A percentile compares a stretch with the other conserved stretches of the same genome.
Conservation (phyloP, 2,329 filamentous ascomycete species). For the Colletotrichum eleusines region DNA sequence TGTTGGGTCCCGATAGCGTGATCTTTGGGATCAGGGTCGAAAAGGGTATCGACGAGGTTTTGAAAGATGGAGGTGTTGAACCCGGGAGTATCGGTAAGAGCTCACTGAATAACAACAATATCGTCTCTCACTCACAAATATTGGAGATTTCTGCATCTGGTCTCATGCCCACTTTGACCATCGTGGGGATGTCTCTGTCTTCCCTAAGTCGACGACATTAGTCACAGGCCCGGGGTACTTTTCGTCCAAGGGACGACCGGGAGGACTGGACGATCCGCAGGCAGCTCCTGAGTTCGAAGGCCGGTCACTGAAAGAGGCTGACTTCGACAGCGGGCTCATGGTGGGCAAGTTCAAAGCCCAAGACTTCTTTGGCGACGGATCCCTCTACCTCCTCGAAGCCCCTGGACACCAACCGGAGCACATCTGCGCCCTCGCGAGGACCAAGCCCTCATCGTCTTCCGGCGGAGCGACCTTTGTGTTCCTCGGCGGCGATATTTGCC, state of each 20-base stretch:
- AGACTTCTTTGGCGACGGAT: constrained; percentile 58
- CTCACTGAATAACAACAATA: neutral
- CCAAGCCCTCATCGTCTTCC: constrained; percentile 37
- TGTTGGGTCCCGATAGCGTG: constrained; percentile 25
- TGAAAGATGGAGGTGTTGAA: constrained; percentile 32
- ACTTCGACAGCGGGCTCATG: constrained; percentile 39
- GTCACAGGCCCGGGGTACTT: constrained; percentile 45
- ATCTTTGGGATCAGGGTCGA: constrained; percentile 35
- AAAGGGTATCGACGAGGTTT: constrained; percentile 41
- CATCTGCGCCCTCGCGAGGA: constrained; percentile 43
- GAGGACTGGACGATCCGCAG: constrained; percentile 19
- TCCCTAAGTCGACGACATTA: constrained; percentile 44
- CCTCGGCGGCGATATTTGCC: constrained; percentile 44
- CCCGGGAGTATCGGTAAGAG: constrained; percentile 30
- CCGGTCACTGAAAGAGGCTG: constrained; percentile 38
- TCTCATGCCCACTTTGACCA: constrained; percentile 49
- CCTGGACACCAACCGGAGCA: constrained; percentile 44
- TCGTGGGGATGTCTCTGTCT: constrained; percentile 46
- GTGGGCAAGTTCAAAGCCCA: constrained; percentile 54
- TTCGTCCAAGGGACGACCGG: constrained; percentile 22
- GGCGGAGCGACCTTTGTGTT: constrained; percentile 43
- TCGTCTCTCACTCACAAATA: neutral
- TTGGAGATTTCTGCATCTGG: constrained; percentile 46
- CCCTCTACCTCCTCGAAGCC: constrained; percentile 55
- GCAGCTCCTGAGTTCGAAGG: constrained; percentile 40